These are phyloP conservation scores for Phlyctochytrium arcticum DNA, from an alignment of 192 early-diverging fungal genomes.

Conservation along the genomic window DNA sequence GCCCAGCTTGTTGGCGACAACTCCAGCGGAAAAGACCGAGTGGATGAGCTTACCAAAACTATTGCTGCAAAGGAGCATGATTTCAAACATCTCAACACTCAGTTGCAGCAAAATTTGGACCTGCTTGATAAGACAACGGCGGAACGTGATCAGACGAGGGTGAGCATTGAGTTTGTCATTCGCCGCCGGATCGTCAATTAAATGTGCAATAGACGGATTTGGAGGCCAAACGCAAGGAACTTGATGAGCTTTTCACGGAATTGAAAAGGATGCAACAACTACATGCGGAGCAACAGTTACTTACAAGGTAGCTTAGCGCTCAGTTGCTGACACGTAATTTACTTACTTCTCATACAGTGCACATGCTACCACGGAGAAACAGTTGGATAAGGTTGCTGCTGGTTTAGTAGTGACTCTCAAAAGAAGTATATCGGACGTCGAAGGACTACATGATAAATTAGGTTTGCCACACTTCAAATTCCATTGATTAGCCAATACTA, in stretches of 20 bases:
- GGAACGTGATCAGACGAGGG: conserved; percentile 27
- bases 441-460: conserved; percentile 43
- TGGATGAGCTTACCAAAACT: conserved; percentile 35
- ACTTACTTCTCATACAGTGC: conserved; percentile 20
- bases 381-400: conserved; percentile 31
- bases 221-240: conserved; percentile 22
- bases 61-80: conserved; percentile 36
- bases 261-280: conserved; percentile 16
- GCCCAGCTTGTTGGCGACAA: conserved; percentile 48
- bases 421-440: conserved; percentile 35
- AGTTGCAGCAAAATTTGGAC: conserved; percentile 30
- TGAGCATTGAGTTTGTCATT: too few relatives aligned
- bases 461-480: conserved; percentile 19
- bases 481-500: too few relatives aligned
- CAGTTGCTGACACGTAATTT: background rate
- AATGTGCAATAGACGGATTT: conserved; percentile 30
- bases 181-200: too few relatives aligned
- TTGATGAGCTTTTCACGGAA: conserved; percentile 17
- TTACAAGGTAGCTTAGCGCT: conserved; percentile 18
- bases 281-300: conserved; percentile 30
- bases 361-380: conserved; percentile 35
- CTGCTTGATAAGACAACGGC: conserved; percentile 27
- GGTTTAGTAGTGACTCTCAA: conserved; percentile 35
- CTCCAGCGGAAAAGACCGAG: conserved; percentile 40
- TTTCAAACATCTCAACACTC: conserved; percentile 23